These are phyloP conservation scores for Aspergillus sp. DNA, from an alignment of 2,329 filamentous ascomycete species.

Conservation along the genomic window DNA sequence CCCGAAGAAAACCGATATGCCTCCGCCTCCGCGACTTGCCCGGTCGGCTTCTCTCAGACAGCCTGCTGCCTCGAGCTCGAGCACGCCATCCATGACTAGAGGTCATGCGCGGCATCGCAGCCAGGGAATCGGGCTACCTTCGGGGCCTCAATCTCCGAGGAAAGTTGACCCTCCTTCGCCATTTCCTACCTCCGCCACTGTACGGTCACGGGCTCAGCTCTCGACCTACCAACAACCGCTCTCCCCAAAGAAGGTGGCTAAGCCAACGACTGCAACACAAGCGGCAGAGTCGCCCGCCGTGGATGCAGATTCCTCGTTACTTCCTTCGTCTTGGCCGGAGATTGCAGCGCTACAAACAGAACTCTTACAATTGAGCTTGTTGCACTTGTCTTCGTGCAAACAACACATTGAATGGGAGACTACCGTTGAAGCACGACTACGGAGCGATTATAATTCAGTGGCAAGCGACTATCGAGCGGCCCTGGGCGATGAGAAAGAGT, in stretches of 20 bases:
- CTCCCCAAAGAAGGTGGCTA: conserved; percentile 40
- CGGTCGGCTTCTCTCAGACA: conserved; percentile 43
- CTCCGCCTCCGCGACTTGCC: conserved; percentile 34
- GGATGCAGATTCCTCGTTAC: conserved; percentile 23
- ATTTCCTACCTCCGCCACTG: conserved; percentile 13
- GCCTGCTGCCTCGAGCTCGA: conserved; percentile 25
- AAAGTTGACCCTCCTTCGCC: conserved; percentile 22
- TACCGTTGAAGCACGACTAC: conserved; percentile 32
- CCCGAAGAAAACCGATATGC: conserved; percentile 36
- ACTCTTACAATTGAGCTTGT: conserved; percentile 45
- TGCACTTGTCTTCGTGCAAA: conserved; percentile 36
- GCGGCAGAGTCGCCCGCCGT: conserved; percentile 15
- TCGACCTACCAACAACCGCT: conserved; percentile 42
- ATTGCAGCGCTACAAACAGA: conserved; percentile 44
- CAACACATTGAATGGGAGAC: conserved; percentile 34
- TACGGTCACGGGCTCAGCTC: conserved; percentile 33
- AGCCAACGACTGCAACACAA: conserved; percentile 24
- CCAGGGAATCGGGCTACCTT: conserved; percentile 29
- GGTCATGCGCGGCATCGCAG: conserved; percentile 41
- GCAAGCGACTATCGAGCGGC: conserved; percentile 36
- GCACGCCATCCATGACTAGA: conserved; percentile 16
- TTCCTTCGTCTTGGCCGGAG: conserved; percentile 37
- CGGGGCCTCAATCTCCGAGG: conserved; percentile 14
- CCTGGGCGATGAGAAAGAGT: conserved; percentile 34
- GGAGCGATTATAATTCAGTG: conserved; percentile 38